Base-by-base conservation (phyloP, 192 early-diverging fungal species). In the Coemansia sp. region DNA sequence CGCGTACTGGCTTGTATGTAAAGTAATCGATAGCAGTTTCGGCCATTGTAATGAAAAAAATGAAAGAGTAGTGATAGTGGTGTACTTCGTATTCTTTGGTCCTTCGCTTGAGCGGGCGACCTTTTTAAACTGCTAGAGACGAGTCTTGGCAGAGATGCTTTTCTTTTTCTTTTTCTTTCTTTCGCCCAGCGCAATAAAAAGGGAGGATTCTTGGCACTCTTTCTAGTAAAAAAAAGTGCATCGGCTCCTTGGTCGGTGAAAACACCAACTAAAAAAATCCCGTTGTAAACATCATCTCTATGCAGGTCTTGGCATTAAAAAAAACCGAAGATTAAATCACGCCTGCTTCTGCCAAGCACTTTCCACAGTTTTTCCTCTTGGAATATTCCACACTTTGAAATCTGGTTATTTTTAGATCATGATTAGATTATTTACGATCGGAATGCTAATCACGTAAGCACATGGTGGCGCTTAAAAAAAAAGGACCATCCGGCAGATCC, bases 1-100 rank as follows among this genome's bases (percentile, higher is more conserved):
- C 58, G 7, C 67, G 64, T 16, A 81, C 74, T 4, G 78, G 78
- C 12, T 40, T 64, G 47, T 80, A 80, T 6, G 65, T 71, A 59
- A 74, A 80, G 22, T 71, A 70, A 32, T 71, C 64, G 22, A 52
- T 13, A 13, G 61, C 61, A 20, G 6, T 24, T 22, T 59, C 58
- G 18, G 13, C 58, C 58, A 59, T 59, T 24, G 45, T 40, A 35
- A 60, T 20, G 32, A 16, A 43, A 59, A 29, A 16, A 29, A 16
- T 34, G 15, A 20, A 59, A 24, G n/a, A 35, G 29, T 4, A 11
- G 16, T 34, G 15, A 35, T 18, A 6, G 37, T 29, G 22, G 29
- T 45, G 16, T 47, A 8, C 34, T 43, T 45, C 2, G 5, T 63
- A 43, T 52, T 2, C 49, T 39, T 20, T 12, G 5, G 16, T 30